Conservation (phyloP, 768 basidiomycete genomes). For the Naganishia randhawae region DNA sequence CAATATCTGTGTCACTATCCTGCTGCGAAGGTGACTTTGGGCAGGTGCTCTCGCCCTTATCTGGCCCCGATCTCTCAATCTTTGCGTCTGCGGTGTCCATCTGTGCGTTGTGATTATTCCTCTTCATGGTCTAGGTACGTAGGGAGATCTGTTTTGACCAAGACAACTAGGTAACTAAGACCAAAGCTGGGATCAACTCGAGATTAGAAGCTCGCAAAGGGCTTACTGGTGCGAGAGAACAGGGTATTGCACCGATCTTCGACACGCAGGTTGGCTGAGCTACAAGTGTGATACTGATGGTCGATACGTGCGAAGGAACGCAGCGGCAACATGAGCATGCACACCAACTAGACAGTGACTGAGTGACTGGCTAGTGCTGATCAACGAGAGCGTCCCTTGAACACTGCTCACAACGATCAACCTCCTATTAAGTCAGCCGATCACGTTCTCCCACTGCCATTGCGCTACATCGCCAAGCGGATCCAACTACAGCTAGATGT, state of each 20-base stretch:
- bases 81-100: neutral
- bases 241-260: slow-evolving; percentile 4
- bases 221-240: neutral
- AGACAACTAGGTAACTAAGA: neutral
- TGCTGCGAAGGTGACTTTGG: neutral
- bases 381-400: neutral
- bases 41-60: neutral
- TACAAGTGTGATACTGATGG: neutral
- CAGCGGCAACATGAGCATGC: neutral
- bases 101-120: neutral
- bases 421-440: neutral
- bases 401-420: neutral
- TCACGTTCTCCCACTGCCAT: neutral
- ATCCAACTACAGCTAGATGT: neutral
- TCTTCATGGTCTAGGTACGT: neutral
- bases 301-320: neutral
- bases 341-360: neutral
- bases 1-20: slow-evolving; percentile 5
- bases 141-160: neutral
- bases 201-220: neutral
- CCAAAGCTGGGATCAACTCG: neutral
- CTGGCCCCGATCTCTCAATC: neutral
- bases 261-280: neutral
- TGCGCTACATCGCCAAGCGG: neutral
- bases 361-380: neutral